Conservation (phyloP, 768 basidiomycete species). For the Melanogaster broomeanus region DNA sequence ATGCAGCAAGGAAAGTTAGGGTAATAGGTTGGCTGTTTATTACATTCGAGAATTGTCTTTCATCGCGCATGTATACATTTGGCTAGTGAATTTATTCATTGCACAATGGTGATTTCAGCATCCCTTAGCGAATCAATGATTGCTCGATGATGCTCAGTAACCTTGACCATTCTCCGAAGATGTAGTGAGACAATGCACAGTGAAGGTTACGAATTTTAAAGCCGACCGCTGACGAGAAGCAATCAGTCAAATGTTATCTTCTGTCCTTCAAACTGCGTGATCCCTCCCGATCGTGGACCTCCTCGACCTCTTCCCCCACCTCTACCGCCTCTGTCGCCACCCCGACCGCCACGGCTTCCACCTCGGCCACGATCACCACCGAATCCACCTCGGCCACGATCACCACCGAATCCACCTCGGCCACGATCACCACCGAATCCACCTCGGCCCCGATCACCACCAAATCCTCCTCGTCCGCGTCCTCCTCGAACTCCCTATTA, state of each 20-base stretch:
- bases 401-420: constrained; percentile 44
- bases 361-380: constrained; percentile 47
- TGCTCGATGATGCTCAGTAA: too few species aligned
- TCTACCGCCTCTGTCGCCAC: constrained; percentile 37
- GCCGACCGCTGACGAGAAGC: not conserved
- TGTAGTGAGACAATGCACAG: not conserved
- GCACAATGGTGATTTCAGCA: not conserved
- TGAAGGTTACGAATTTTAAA: not conserved
- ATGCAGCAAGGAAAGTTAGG: constrained; percentile 38
- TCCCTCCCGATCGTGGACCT: constrained; percentile 54
- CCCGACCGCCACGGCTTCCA: constrained; percentile 40
- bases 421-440: constrained; percentile 46
- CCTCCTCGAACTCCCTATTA: constrained; percentile 36
- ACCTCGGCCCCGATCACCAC: constrained; percentile 29
- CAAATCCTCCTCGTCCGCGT: constrained; percentile 29
- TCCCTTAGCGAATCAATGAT: too few species aligned
- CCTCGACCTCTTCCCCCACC: constrained; percentile 40
- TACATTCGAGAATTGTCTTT: too few species aligned
- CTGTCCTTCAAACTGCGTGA: constrained; percentile 51
- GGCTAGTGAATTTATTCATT: too few species aligned
- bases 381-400: too few species aligned
- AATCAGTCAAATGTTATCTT: constrained; percentile 48
- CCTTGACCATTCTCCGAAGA: too few species aligned
- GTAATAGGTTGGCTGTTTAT: not conserved
- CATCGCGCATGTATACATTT: too few species aligned